Base-by-base conservation (phyloP, 805 yeast species). In the Lachancea sp. region DNA sequence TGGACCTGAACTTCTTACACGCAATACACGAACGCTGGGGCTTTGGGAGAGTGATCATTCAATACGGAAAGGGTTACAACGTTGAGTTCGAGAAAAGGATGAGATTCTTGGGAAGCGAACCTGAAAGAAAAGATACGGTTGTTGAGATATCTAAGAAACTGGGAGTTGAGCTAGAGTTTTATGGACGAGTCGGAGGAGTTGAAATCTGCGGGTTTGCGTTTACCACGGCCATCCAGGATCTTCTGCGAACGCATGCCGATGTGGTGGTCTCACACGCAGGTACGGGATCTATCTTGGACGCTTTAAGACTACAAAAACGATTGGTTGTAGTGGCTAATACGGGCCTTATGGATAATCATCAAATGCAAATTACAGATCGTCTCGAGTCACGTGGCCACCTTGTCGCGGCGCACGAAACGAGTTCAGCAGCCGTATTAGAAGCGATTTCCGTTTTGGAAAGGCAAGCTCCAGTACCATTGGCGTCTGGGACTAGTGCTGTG, bases 231-330 rank as follows among this genome's bases (percentile, higher is more conserved):
- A 66, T 78, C 20, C 57, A 54, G 2, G 55, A 62, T 0, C 69
- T 72, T 46, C 75, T 87, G 2, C 25, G 36, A 2, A 38, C 53
- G 0, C 32, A 57, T 1, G 69, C 81, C 1, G 78, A 79, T 41
- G 53, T 87, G 36, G 85, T 91, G 10, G 73, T 93, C 11, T 81
- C 96, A 0, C 98, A 93, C 60, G 97, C 95, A 13, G 84, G 85
- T 1, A 87, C 98, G 0, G 99, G 99, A 2, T 86, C 96, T 0
- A 85, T 91, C 7, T 62, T 93, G 22, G 99, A 91, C 56, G 73
- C 85, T 0, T 63, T 88, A 31, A 70, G 93, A 18, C 46, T 63
- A 13, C 44, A 64, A 1, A 81, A 78, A 57, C 77, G 74, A 19
- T 65, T 88, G 45, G 67, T 90, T 1, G 89, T 85, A 6, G 82